phyloP scores from a whole-genome alignment of 148 eudicot species.

The Vaccinium corymbosum region DNA sequence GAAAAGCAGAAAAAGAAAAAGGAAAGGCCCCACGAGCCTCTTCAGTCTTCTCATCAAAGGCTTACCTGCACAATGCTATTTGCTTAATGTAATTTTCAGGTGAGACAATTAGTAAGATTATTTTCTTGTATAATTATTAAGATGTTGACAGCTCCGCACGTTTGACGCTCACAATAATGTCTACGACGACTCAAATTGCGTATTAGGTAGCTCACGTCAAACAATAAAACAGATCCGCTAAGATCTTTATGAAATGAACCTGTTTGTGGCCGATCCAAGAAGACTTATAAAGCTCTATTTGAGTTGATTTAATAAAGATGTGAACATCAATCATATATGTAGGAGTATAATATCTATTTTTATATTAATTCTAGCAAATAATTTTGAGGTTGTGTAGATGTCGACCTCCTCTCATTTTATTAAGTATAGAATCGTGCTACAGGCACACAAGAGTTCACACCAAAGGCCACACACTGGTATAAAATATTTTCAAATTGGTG shows the following conservation, averaged over 20 bases:
- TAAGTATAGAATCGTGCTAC: not conserved
- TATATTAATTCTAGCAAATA: not conserved
- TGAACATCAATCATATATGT: no score
- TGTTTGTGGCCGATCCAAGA: not conserved
- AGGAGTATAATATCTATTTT: no score
- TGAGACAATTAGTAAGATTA: no score
- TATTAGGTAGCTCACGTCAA: not conserved
- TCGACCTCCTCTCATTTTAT: not conserved
- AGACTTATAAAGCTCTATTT: not conserved
- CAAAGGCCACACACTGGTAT: no score
- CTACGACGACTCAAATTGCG: not conserved
- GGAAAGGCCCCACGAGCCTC: not conserved
- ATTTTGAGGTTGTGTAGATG: not conserved
- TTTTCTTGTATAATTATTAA: no score
- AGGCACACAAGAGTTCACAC: no score
- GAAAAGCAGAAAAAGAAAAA: no score
- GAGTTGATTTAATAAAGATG: not conserved
- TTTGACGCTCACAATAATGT: no score
- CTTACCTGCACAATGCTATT: not conserved
- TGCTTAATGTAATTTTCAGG: no score
- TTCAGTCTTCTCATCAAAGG: no score
- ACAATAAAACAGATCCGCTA: not conserved
- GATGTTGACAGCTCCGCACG: no score
- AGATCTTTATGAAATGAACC: not conserved
- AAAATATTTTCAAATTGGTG: no score